Base-by-base conservation (phyloP, 345 rosid species). In the Streptanthus diversifolius region DNA sequence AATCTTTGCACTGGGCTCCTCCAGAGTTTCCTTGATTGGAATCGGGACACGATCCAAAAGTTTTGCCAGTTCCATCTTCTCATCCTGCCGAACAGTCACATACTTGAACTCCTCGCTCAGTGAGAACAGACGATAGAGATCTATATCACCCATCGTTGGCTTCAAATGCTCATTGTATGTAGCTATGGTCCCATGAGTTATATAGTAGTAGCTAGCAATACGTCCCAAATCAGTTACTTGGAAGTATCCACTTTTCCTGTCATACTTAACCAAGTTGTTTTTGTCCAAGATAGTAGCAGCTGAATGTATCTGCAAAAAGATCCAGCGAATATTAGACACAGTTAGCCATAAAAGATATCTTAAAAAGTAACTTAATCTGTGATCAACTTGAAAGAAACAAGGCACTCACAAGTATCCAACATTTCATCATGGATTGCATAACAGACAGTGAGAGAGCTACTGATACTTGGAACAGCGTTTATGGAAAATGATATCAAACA, bases 141-240 rank as follows among this genome's bases (percentile, higher is more conserved):
- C 97, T 65, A 95, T 91, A 63, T 91, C 93, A 27, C 98, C 99
- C 97, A 91, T 95, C 53, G 92, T 91, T 51, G 95, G 96, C 86
- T 95, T 95, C 88, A 90, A 73, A 83, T 95, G 92, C 80, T 90
- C 90, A 66, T 91, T 95, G 78, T 88, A 91, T 9, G 93, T 90
- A 63, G 96, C 84, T 70, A 91, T 91, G 35, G 99, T 95, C 76
- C 96, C 99, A 69, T 95, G 96, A 74, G 85, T 83, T 68, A 88
- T 90, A 72, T 95, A 95, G 75, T 87, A 90, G 75, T 91, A 95
- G 83, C 99, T 91, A 30, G 99, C 98, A 78, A 95, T 91, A n/a
- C 99, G 90, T 55, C 99, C 99, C 87, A 95, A 81, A 80, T 91
- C 97, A n/a, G 98, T 91, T 40, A 86, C 96, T 82, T 95, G 99